These are phyloP conservation scores for Saccharomycopsis hybrid DNA, from an alignment of 1,139 yeast genomes.

Conservation along the genomic window DNA sequence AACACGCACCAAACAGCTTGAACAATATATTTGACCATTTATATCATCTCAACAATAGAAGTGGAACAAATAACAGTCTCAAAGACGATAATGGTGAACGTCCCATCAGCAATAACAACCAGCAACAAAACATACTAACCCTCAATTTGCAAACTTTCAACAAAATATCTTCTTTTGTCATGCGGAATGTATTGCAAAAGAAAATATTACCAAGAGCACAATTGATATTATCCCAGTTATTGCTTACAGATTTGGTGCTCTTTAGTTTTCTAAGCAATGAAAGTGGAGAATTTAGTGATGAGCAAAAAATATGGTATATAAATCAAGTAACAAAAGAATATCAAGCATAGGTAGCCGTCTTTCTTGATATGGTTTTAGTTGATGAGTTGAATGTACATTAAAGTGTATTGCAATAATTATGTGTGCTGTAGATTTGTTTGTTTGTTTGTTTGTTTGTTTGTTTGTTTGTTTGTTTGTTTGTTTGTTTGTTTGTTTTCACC, in stretches of 20 bases:
- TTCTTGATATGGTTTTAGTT: too few species aligned
- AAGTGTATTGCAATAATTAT: too few species aligned
- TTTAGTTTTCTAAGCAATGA: slow-evolving; percentile 12
- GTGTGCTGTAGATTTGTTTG: too few species aligned
- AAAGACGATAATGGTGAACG: not conserved
- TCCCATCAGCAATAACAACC: not conserved
- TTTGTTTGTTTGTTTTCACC: too few species aligned
- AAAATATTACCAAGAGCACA: slow-evolving; percentile 6
- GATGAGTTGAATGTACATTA: too few species aligned
- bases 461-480: too few species aligned
- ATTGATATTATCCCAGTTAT: slow-evolving; percentile 5
- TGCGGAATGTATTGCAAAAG: slow-evolving; percentile 12
- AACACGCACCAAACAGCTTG: too few species aligned
- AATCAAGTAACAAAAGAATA: too few species aligned
- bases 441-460: too few species aligned
- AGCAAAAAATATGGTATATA: slow-evolving; percentile 9
- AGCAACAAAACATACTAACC: not conserved
- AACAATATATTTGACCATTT: too few species aligned
- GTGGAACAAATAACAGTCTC: not conserved
- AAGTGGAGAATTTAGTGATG: slow-evolving; percentile 8
- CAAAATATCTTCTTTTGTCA: slow-evolving; percentile 9
- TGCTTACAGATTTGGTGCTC: slow-evolving; percentile 12
- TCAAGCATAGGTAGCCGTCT: too few species aligned
- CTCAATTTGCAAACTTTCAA: slow-evolving; percentile 7
- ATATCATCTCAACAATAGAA: not conserved